Conservation (phyloP, 106 monocot genomes). For the Ottelia alismoides region DNA sequence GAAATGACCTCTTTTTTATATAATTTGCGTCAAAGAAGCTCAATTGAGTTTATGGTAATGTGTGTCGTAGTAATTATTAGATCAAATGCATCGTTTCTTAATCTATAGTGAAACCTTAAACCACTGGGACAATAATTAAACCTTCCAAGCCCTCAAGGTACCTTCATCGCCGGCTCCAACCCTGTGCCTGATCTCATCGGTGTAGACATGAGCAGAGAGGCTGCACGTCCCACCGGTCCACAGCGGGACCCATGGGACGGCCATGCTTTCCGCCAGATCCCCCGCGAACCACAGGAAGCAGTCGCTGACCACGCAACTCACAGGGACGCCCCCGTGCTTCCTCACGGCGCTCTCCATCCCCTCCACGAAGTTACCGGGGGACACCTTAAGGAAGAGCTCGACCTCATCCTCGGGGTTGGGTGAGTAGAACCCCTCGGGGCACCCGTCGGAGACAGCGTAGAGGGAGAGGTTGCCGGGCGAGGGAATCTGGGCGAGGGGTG, state of each 20-base stretch:
- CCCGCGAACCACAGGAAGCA: conserved; percentile 38
- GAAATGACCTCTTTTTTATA: too few species aligned
- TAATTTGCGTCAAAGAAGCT: too few species aligned
- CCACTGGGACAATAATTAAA: background rate
- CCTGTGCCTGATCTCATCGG: conserved; percentile 1
- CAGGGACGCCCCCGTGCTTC: conserved; percentile 1
- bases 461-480: background rate
- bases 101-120: too few species aligned
- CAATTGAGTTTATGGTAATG: background rate
- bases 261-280: conserved; percentile 35
- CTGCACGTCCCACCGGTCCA: conserved; percentile 11
- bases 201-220: conserved; percentile 2
- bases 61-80: background rate
- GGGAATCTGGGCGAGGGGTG: conserved; percentile 1
- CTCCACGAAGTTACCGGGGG: conserved; percentile 8
- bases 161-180: background rate
- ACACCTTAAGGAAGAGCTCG: conserved; percentile 6
- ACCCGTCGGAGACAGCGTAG: background rate
- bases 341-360: too few species aligned
- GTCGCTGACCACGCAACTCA: conserved; percentile 41
- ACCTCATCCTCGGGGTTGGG: conserved; percentile 12
- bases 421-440: background rate
- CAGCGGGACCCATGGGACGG: conserved; percentile 35
- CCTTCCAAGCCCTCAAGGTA: background rate
- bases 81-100: background rate